Percentiles rank a stretch among this genome's conserved stretches.
Evolutionary conservation across 2,329 filamentous ascomycete genomes (phyloP).

Genomic region (Lachnellula occidentalis): DNA sequence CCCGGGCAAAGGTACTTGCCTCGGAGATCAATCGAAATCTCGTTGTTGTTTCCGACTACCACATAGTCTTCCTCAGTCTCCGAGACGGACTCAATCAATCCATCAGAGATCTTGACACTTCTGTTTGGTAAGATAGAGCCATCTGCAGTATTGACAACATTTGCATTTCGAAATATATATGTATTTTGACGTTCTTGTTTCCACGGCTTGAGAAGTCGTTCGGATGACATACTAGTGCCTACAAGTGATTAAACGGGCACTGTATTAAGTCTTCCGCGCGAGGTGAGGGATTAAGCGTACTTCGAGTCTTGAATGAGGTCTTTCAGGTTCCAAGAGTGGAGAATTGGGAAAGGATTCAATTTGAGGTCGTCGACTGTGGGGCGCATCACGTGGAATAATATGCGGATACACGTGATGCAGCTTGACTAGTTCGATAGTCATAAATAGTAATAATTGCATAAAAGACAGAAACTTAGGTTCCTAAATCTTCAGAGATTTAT

Average conservation of each 20-base stretch:
- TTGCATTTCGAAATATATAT: conserved; percentile 38
- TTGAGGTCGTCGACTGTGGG: too few relatives aligned
- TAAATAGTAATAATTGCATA: too few relatives aligned
- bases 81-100: conserved; percentile 25
- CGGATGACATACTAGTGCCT: background rate
- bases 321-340: too few relatives aligned
- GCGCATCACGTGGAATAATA: too few relatives aligned
- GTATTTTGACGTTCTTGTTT: conserved; percentile 1
- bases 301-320: too few relatives aligned
- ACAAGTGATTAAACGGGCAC: too few relatives aligned
- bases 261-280: too few relatives aligned
- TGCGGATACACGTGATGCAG: too few relatives aligned
- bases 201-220: conserved; percentile 1
- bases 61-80: background rate
- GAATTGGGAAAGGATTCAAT: too few relatives aligned
- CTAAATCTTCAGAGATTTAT: background rate
- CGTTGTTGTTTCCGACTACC: background rate
- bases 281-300: too few relatives aligned
- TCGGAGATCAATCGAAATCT: conserved; percentile 31
- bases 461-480: too few relatives aligned
- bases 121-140: conserved; percentile 30
- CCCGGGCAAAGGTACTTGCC: conserved; percentile 45
- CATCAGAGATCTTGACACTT: conserved; percentile 33
- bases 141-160: conserved; percentile 36
- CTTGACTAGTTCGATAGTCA: too few relatives aligned